Evolutionary conservation across 1,284 basidiomycete genomes (phyloP).

Genomic region (Schizophyllum amplum): DNA sequence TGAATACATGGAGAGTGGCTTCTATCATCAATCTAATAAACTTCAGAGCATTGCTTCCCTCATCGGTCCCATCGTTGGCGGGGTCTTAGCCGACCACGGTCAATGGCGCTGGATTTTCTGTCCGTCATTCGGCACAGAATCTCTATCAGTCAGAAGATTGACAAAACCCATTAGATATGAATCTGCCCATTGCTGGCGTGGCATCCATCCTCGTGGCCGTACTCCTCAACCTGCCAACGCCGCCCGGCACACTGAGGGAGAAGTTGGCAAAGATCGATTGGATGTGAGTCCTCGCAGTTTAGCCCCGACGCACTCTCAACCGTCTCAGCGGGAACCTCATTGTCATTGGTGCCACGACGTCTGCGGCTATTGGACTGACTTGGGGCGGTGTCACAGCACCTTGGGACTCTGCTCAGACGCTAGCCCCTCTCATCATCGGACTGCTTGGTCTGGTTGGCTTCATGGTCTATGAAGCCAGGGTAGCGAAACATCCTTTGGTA

Average conservation of each 20-base stretch:
- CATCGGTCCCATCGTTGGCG: slow-evolving; percentile 15
- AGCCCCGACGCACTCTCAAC: not conserved
- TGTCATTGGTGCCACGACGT: slow-evolving; percentile 24
- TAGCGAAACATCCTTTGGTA: slow-evolving; percentile 19
- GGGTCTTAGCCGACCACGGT: slow-evolving; percentile 13
- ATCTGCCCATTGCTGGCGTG: slow-evolving; percentile 19
- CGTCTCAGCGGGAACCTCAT: slow-evolving; percentile 29
- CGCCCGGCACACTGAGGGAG: slow-evolving; percentile 16
- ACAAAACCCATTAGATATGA: slow-evolving; percentile 15
- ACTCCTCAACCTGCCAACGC: slow-evolving; percentile 19
- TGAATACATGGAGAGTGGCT: not conserved
- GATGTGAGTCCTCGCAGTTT: slow-evolving; percentile 20
- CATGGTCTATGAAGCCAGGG: slow-evolving; percentile 20
- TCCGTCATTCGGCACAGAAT: slow-evolving; percentile 1
- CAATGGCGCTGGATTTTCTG: slow-evolving; percentile 24
- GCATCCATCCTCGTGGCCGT: slow-evolving; percentile 15
- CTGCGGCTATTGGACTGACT: slow-evolving; percentile 26
- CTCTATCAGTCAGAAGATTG: no score
- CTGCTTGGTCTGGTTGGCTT: slow-evolving; percentile 24
- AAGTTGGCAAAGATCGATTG: slow-evolving; percentile 28
- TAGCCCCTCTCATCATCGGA: slow-evolving; percentile 35
- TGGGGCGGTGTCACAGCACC: slow-evolving; percentile 31
- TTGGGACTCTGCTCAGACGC: slow-evolving; percentile 32
- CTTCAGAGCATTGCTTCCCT: slow-evolving; percentile 4
- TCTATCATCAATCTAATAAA: not conserved